Evolutionary conservation across 1,139 yeast species (phyloP), one percentile per base, ranked within the genome.

Genomic region (Kazachstania sp.): DNA sequence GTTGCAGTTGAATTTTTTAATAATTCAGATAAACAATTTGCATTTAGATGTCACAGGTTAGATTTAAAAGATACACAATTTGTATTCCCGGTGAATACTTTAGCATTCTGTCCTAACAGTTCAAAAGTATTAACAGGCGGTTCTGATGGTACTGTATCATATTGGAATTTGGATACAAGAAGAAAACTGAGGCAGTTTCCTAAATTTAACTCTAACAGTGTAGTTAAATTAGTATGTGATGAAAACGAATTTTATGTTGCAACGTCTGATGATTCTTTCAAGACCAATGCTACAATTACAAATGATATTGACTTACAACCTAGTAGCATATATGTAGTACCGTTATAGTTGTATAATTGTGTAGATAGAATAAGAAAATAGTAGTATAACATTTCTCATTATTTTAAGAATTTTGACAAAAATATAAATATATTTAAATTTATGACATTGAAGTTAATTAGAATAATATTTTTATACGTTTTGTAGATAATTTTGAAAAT

Each of bases 11-110:
- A 87, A 54, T 83, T 76, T 59, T 78, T 81, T 50, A 78, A 82
- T 48, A 74, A 76, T 1, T 19, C 23, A 7, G 70, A 69, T 19
- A 64, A 65, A 0, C 75, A 79, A 49, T 90, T 82, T 63, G 95
- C 95, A 0, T 90, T 88, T 71, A 81, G 87, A 58, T 85, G 95
- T 55, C 97, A 90, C 63, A 69, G 95, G 35, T 45, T 58, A 54
- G 65, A 47, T 46, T 61, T 59, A 34, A 67, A 71, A 28, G 77
- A 75, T 30, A 71, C 72, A 4, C 90, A 82, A 53, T 66, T 79
- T 44, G 95, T 86, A 1, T 81, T 78, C 41, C 95, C 95, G 0
- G 88, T 90, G 9, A 86, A 86, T 55, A 72, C 86, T 0, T 61
- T 87, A 8, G 71, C 72, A 13, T 83, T 83, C 58, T 76, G 76